Evolutionary conservation across 176 grass and related monocot genomes (phyloP).

Genomic region (Zea mays): Zm-B73-REFERENCE-NAM-5.0 NC_050102.1:171099001-171099500

Average conservation of each 20-base stretch:
- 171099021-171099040: neutral
- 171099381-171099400: conserved; percentile 80
- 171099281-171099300: conserved; percentile 57
- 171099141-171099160: conserved; percentile 54
- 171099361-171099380: conserved; percentile 62
- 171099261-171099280: conserved; percentile 50
- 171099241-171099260: neutral
- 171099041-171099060: neutral
- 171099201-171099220: neutral
- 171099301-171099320: conserved; percentile 90
- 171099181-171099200: neutral
- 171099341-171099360: conserved; percentile 50
- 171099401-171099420: conserved; percentile 79
- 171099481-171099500: neutral
- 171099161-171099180: neutral
- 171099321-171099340: conserved; percentile 67
- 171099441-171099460: neutral
- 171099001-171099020: conserved; percentile 44
- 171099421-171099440: conserved; percentile 95
- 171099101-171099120: neutral
- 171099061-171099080: neutral
- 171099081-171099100: neutral
- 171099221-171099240: conserved; percentile 2
- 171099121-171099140: neutral
- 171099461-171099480: neutral